Evolutionary conservation across 129 eudicot species (phyloP).

Genomic region (Pseudognaphalium luteoalbum): DNA sequence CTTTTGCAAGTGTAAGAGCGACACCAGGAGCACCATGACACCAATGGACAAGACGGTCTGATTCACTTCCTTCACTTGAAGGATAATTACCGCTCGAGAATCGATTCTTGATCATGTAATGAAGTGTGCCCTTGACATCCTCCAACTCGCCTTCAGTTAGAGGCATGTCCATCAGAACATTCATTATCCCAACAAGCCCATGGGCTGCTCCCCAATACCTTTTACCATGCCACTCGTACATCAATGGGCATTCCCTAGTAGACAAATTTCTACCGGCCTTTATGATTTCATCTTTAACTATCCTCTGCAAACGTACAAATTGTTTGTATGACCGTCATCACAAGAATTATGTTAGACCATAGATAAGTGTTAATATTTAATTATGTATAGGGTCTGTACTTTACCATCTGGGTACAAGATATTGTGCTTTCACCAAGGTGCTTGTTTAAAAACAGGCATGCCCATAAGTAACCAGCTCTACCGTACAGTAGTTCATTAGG

Average conservation of each 20-base stretch:
- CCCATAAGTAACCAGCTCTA: slow-evolving; percentile 82
- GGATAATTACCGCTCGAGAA: slow-evolving; percentile 83
- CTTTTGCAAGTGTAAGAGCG: slow-evolving; percentile 74
- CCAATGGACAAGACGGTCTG: slow-evolving; percentile 93
- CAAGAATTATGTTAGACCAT: neutral
- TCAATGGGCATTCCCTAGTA: slow-evolving; percentile 59
- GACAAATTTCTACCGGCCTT: slow-evolving; percentile 56
- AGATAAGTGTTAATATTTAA: neutral
- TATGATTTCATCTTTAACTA: slow-evolving; percentile 52
- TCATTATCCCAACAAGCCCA: slow-evolving; percentile 83
- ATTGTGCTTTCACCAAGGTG: slow-evolving; percentile 65
- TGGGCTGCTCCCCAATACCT: slow-evolving; percentile 96
- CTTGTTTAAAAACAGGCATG: slow-evolving; percentile 72
- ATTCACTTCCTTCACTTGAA: slow-evolving; percentile 73
- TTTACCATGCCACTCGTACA: slow-evolving; percentile 91
- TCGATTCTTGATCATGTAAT: slow-evolving; percentile 65
- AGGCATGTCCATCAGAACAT: slow-evolving; percentile 67
- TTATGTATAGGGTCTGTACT: neutral
- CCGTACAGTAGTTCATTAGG: slow-evolving; percentile 75
- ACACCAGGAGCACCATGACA: slow-evolving; percentile 96
- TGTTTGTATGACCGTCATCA: neutral
- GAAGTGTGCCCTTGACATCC: slow-evolving; percentile 61
- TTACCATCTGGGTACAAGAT: slow-evolving; percentile 59
- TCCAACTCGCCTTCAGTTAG: slow-evolving; percentile 60
- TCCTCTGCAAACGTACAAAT: slow-evolving; percentile 39